phyloP scores from a whole-genome alignment of 352 stramenopile species.

The Blastocystis sp. region DNA sequence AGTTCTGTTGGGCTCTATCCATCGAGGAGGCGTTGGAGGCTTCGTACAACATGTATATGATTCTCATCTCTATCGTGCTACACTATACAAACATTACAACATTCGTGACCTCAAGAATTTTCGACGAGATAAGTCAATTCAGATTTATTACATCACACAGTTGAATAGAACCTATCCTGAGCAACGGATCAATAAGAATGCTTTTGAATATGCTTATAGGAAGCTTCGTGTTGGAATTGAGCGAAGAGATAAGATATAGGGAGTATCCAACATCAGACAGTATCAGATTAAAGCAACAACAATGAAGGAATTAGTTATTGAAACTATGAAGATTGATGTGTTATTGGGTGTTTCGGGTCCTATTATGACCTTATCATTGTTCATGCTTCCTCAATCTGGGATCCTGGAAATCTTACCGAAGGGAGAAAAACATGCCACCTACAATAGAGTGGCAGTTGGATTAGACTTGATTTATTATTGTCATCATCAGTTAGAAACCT shows the following conservation, averaged over 20 bases:
- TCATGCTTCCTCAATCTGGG: not conserved
- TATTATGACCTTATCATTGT: not conserved
- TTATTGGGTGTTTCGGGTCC: not conserved
- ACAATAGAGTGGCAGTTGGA: not conserved
- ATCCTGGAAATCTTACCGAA: not conserved
- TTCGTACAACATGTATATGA: not conserved
- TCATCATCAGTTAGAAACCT: not conserved
- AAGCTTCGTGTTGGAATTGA: not conserved
- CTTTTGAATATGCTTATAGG: not conserved
- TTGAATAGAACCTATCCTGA: not conserved
- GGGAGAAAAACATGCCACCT: not conserved
- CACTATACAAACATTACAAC: not conserved
- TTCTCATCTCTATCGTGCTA: not conserved
- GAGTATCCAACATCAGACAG: not conserved
- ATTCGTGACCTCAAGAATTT: not conserved
- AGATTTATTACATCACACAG: not conserved
- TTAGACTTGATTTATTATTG: not conserved
- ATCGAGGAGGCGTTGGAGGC: not conserved
- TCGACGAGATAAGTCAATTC: not conserved
- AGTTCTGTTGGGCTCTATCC: not conserved
- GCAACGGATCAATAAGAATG: not conserved
- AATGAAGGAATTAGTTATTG: not conserved
- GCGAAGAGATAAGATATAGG: not conserved
- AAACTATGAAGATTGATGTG: not conserved
- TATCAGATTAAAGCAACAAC: not conserved